Evolutionary conservation across 306 rosid species (phyloP), one percentile per base, ranked within the genome.

Genomic region (Citrullus mucosospermus): DNA sequence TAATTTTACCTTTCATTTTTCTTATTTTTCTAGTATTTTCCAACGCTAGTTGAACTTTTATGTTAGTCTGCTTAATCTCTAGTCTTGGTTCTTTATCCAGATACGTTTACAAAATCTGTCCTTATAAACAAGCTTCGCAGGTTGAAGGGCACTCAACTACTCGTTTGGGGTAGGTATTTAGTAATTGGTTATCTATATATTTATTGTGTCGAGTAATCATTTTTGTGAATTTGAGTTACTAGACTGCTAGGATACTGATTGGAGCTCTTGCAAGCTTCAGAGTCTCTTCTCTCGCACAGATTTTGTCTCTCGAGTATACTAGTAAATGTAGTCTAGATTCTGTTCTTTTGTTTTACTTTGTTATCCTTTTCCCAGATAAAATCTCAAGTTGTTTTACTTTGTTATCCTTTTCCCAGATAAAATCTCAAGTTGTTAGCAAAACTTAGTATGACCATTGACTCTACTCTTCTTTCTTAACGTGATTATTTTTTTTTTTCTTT

Each of bases 71-170:
- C 32, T 56, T 9, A 51, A 75, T 34, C 7, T 75, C 72, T 2
- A 60, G 16, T 60, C 25, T 59, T 11, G 51, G 79, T 84, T 85
- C 80, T 80, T 69, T 83, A 70, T 82, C 83, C 90, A 96, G 99
- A 90, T 96, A 96, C 80, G 86, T 88, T 73, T 96, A 96, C 91
- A 96, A 90, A 83, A 93, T 96, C 82, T 96, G 99, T 88, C 97
- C 99, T 46, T 96, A 83, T 80, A 93, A 96, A 75, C 90, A 91
- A 82, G 99, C 99, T 84, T 86, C 98, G 73, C 99, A 96, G 87
- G 90, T 81, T 75, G 99, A 96, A 86, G 91, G 97, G 39, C 84
- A 92, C 90, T 79, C 91, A 36, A 87, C 91, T 79, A 96, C 99
- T 59, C 88, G 93, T 61, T 85, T 96, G 91, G 99, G 99, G 99